Percentiles rank a stretch among this genome's conserved stretches.
phyloP scores from a whole-genome alignment of 192 early-diverging fungal species.

The Jimgerdemannia flammicorona region DNA sequence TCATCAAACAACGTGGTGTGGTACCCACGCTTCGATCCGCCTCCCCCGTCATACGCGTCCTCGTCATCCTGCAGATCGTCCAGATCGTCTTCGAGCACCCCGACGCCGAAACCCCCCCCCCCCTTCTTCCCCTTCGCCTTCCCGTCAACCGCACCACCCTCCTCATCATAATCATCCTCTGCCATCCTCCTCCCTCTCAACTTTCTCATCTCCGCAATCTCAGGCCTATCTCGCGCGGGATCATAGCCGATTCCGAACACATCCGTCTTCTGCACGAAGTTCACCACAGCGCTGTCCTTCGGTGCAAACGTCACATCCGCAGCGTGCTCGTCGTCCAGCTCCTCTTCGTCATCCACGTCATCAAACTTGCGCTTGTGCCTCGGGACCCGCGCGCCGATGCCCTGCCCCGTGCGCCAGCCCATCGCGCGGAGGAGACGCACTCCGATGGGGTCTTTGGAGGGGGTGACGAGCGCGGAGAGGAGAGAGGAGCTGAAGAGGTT shows the following conservation, averaged over 20 bases:
- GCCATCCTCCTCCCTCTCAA: conserved; percentile 27
- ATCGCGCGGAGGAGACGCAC: conserved; percentile 65
- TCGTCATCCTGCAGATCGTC: conserved; percentile 40
- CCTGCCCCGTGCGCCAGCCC: conserved; percentile 89
- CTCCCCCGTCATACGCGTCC: conserved; percentile 5
- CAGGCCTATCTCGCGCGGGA: conserved; percentile 59
- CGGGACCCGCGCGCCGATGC: conserved; percentile 68
- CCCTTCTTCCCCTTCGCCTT: background rate
- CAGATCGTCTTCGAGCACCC: conserved; percentile 64
- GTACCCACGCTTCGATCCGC: conserved; percentile 3
- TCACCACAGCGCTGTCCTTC: conserved; percentile 48
- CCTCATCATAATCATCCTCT: conserved; percentile 12
- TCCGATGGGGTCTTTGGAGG: conserved; percentile 57
- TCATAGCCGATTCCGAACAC: conserved; percentile 68
- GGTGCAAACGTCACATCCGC: conserved; percentile 60
- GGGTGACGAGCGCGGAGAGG: conserved; percentile 57
- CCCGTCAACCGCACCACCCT: background rate
- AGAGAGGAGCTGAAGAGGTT: conserved; percentile 28
- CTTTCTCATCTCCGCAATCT: conserved; percentile 35
- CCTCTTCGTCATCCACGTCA: conserved; percentile 14
- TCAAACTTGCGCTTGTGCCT: conserved; percentile 29
- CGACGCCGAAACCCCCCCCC: conserved; percentile 54
- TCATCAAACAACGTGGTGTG: background rate
- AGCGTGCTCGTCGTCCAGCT: conserved; percentile 51
- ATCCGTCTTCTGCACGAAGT: conserved; percentile 51